Evolutionary conservation across 495 filamentous ascomycete species (phyloP).

Genomic region (Penicillium flavigenum): DNA sequence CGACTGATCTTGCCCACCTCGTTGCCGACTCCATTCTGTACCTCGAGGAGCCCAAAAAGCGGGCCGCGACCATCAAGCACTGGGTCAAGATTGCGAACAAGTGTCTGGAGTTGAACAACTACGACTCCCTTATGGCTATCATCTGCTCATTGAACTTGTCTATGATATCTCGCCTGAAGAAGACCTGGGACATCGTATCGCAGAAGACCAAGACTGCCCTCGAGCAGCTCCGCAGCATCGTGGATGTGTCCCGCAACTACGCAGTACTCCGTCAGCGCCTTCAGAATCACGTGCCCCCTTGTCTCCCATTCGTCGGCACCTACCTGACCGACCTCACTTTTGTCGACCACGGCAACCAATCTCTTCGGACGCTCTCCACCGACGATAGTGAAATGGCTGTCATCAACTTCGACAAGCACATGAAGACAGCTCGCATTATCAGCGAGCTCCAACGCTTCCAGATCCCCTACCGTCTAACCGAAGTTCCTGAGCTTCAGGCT

Average conservation of each 20-base stretch:
- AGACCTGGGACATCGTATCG: conserved; percentile 90
- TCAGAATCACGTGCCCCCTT: conserved; percentile 85
- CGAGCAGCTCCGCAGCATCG: conserved; percentile 72
- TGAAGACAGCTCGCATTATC: conserved; percentile 90
- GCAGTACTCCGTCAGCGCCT: conserved; percentile 84
- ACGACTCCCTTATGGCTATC: conserved; percentile 95
- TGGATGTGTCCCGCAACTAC: conserved; percentile 89
- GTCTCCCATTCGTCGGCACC: conserved; percentile 94
- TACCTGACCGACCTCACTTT: conserved; percentile 81
- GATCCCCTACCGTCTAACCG: conserved; percentile 82
- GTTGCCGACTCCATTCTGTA: conserved; percentile 95
- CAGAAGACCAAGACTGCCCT: conserved; percentile 79
- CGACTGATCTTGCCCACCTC: conserved; percentile 86
- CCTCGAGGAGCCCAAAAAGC: conserved; percentile 83
- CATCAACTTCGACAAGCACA: conserved; percentile 98
- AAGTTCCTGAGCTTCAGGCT: conserved; percentile 86
- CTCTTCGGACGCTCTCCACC: conserved; percentile 48
- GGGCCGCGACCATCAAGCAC: conserved; percentile 89
- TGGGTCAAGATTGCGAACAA: conserved; percentile 95
- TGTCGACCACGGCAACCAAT: conserved; percentile 89
- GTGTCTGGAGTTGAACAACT: conserved; percentile 89
- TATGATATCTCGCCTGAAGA: conserved; percentile 84
- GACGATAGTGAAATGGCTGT: conserved; percentile 66
- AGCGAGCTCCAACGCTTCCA: conserved; percentile 96
- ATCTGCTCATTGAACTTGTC: conserved; percentile 90